Base-by-base conservation (phyloP, 306 rosid genomes). In the Mucuna pruriens region DNA sequence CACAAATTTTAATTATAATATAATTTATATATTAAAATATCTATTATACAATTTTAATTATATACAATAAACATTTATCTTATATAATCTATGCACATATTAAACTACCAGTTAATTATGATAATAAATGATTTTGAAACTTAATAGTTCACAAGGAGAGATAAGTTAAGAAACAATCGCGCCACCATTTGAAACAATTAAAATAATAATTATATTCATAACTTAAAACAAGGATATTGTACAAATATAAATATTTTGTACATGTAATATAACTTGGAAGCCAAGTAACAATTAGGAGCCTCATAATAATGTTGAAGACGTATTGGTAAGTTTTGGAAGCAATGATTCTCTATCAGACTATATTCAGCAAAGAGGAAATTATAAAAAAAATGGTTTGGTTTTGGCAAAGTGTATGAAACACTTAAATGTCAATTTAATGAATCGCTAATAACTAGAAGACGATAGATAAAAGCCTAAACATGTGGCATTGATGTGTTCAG, bases 231-330 rank as follows among this genome's bases (percentile, higher is more conserved):
- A 9, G 74, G 49, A 66, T 52, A 58, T 54, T 52, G 4, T 6
- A 23, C 10, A n/a, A n/a, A n/a, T n/a, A 67, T 1, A 55, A 79
- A 54, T 55, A 36, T 54, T 15, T 33, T 55, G 29, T 15, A 17
- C 49, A 83, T 31, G 71, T 33, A 69, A 61, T 13, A 46, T 77
- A 72, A 33, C 80, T 63, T 78, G n/a, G 71, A 84, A 22, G 71
- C 15, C 77, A 84, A 84, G 80, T 46, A 44, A 71, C 13, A 52
- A 65, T 65, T 5, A 73, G 48, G 6, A 55, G 33, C 64, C 66
- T 44, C 19, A 33, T 17, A 38, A 71, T 61, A 62, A 77, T 77
- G 88, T 77, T 31, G 36, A 46, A 77, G 7, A 71, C 25, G n/a
- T n/a, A 54, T 57, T 60, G n/a, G 20, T 19, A 49, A 39, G 42